Percentiles rank a stretch among this genome's conserved stretches.
These are phyloP conservation scores for Aureobasidium mangrovei DNA, from an alignment of 2,329 filamentous ascomycete species.

Conservation along the genomic window DNA sequence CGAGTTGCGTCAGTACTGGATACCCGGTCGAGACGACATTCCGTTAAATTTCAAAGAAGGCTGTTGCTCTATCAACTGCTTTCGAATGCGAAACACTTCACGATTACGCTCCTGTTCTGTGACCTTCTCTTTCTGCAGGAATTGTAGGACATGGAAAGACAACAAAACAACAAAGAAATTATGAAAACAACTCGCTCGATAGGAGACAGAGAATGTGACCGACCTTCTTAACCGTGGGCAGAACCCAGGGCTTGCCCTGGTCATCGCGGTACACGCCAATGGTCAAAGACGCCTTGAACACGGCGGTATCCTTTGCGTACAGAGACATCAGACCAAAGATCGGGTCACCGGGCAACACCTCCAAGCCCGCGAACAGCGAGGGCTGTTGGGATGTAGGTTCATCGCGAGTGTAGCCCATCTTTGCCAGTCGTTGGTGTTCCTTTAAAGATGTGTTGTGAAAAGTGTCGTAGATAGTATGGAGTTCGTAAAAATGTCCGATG, in stretches of 20 bases:
- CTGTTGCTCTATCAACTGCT: no score
- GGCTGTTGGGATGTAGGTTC: not conserved
- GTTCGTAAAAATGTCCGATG: not conserved
- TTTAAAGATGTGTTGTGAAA: not conserved
- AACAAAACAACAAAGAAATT: not conserved
- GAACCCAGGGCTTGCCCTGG: conserved; percentile 85
- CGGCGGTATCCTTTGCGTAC: conserved; percentile 62
- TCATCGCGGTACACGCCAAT: conserved; percentile 87
- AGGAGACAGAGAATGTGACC: not conserved
- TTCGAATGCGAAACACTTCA: no score
- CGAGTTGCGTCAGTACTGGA: conserved; percentile 70
- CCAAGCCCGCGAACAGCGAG: conserved; percentile 1
- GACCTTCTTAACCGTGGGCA: conserved; percentile 79
- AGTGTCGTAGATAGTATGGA: not conserved
- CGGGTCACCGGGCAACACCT: conserved; percentile 41
- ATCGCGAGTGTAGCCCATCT: conserved; percentile 9
- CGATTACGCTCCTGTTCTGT: no score
- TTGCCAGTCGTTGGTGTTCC: not conserved
- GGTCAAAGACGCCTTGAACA: conserved; percentile 80
- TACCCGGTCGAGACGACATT: no score
- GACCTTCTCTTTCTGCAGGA: no score
- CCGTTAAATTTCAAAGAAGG: no score
- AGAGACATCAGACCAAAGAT: conserved; percentile 81
- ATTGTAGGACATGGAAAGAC: not conserved
- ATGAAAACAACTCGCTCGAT: not conserved